These are phyloP conservation scores for Rhodotorula mucilaginosa DNA, from an alignment of 1,284 basidiomycete genomes.

Conservation along the genomic window DNA sequence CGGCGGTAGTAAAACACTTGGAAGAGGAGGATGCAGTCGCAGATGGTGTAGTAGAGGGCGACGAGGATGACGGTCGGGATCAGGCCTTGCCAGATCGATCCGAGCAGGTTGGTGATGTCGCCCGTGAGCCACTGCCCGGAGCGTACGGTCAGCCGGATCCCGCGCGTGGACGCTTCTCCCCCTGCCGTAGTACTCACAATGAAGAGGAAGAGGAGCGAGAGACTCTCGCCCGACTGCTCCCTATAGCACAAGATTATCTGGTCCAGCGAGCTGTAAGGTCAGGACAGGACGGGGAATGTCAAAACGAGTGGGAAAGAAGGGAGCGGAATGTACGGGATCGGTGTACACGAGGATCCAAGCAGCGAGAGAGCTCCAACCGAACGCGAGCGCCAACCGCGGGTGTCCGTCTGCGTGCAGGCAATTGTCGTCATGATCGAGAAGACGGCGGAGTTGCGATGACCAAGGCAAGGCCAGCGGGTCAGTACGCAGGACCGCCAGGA, in stretches of 20 bases:
- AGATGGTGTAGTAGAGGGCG: slow-evolving; percentile 34
- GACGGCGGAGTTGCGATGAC: neutral
- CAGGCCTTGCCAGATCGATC: slow-evolving; percentile 41
- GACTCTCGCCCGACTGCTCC: slow-evolving; percentile 41
- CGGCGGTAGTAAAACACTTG: slow-evolving; percentile 43
- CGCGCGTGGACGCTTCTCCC: neutral
- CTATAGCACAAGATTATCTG: slow-evolving; percentile 42
- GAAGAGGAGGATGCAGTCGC: slow-evolving; percentile 43
- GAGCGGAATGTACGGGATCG: slow-evolving; percentile 24
- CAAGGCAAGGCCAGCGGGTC: too few relatives aligned
- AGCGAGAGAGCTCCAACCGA: slow-evolving; percentile 32
- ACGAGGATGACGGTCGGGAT: slow-evolving; percentile 43
- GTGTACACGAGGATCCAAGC: slow-evolving; percentile 41
- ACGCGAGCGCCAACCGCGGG: slow-evolving; percentile 18
- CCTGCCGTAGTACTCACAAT: slow-evolving; percentile 36
- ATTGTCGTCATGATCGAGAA: neutral
- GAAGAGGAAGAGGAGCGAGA: slow-evolving; percentile 42
- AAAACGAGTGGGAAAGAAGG: neutral
- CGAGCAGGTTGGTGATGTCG: slow-evolving; percentile 43
- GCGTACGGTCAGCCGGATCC: neutral
- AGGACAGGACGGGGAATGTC: slow-evolving; percentile 1
- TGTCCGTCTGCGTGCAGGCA: slow-evolving; percentile 18
- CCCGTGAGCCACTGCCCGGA: slow-evolving; percentile 42
- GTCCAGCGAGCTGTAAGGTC: slow-evolving; percentile 37
- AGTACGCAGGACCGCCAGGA: neutral